phyloP scores from a whole-genome alignment of 176 grass and related monocot species.

The Luzula sylvatica region DNA sequence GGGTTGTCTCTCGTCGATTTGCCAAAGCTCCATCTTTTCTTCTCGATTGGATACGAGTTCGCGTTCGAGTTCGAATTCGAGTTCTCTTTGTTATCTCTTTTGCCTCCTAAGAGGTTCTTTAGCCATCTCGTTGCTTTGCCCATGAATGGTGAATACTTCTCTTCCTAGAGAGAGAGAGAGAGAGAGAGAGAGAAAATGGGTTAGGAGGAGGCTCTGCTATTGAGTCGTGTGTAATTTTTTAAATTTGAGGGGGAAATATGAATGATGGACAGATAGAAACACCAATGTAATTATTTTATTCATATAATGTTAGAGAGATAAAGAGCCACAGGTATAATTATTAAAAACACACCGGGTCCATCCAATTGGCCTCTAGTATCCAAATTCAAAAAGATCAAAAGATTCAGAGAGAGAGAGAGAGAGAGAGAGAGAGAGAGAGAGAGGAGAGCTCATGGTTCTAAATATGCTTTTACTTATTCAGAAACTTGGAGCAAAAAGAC shows the following conservation, averaged over 20 bases:
- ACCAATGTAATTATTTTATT: neutral
- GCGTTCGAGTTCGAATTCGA: neutral
- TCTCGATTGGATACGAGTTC: conserved; percentile 21
- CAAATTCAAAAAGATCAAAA: conserved; percentile 29
- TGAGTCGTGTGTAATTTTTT: neutral
- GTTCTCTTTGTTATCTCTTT: conserved; percentile 45
- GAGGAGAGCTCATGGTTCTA: conserved; percentile 25
- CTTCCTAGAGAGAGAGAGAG: conserved; percentile 1
- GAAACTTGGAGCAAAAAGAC: conserved; percentile 24
- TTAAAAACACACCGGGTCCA: neutral
- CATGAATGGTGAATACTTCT: conserved; percentile 32
- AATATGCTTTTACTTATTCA: conserved; percentile 22
- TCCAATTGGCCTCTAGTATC: conserved; percentile 11
- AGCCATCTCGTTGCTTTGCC: conserved; percentile 78
- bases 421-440: conserved; percentile 15
- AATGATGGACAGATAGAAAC: neutral
- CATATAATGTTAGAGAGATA: neutral
- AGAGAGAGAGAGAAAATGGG: neutral
- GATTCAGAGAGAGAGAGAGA: conserved; percentile 17
- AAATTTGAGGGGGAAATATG: neutral
- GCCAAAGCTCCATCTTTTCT: conserved; percentile 81
- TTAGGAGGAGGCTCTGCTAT: conserved; percentile 15
- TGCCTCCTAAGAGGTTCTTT: conserved; percentile 41
- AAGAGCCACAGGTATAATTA: conserved; percentile 6
- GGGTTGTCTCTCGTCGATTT: conserved; percentile 40